Conservation (phyloP, 768 basidiomycete genomes). For the Phallus indusiatus region DNA sequence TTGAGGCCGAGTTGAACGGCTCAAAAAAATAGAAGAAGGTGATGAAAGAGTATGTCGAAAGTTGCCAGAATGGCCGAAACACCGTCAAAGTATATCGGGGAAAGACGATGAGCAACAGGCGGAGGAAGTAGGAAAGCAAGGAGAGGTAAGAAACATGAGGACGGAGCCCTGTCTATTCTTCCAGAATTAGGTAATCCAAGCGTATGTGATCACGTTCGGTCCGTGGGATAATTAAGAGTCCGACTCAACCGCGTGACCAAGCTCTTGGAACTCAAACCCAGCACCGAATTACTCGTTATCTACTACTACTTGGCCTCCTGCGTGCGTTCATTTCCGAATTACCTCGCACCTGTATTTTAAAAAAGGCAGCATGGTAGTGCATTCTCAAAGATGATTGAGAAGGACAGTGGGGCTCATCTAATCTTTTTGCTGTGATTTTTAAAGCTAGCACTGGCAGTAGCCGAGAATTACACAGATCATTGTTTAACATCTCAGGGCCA, state of each 20-base stretch:
- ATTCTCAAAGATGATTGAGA: background rate
- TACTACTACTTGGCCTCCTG: background rate
- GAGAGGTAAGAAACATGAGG: conserved; percentile 6
- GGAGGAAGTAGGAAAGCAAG: conserved; percentile 4
- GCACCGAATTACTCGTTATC: too few relatives aligned
- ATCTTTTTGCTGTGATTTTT: too few relatives aligned
- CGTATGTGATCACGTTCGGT: background rate
- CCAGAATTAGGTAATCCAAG: background rate
- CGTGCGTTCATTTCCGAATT: background rate
- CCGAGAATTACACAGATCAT: background rate
- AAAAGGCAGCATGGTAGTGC: background rate
- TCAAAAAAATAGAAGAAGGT: background rate
- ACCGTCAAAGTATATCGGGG: background rate
- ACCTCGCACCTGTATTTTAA: background rate
- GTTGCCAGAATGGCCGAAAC: background rate
- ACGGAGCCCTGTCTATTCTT: background rate
- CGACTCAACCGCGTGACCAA: conserved; percentile 1
- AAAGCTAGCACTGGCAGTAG: too few relatives aligned
- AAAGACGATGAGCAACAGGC: background rate
- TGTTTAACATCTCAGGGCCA: background rate
- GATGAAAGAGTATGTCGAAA: background rate
- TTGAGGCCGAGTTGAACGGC: background rate
- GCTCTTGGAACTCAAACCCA: background rate
- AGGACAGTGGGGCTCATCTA: too few relatives aligned
- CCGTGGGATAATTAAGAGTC: background rate